Percentiles rank a stretch among this genome's conserved stretches.
Evolutionary conservation across 768 basidiomycete genomes (phyloP).

Genomic region (Mycena olivaceomarginata): DNA sequence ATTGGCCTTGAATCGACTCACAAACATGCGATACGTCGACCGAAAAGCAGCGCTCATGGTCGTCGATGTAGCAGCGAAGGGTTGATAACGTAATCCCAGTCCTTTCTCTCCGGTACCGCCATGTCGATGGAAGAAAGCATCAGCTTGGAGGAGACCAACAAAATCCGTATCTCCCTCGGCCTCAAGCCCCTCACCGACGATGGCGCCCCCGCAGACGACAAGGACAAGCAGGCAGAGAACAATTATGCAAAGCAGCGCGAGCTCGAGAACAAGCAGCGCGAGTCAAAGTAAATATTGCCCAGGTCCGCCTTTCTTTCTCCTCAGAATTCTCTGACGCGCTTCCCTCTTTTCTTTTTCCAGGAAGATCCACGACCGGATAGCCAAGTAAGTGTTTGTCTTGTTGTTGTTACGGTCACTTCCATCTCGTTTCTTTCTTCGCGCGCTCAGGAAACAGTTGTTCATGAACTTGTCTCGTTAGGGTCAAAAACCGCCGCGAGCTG

Average conservation of each 20-base stretch:
- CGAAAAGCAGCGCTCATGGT: constrained; percentile 68
- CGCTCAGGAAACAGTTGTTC: constrained; percentile 63
- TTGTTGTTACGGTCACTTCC: constrained; percentile 64
- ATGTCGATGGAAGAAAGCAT: constrained; percentile 92
- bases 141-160: constrained; percentile 96
- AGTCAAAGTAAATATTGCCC: constrained; percentile 78
- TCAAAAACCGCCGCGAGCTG: constrained; percentile 95
- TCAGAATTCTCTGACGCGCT: constrained; percentile 51
- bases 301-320: constrained; percentile 43
- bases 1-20: constrained; percentile 46
- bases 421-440: constrained; percentile 63
- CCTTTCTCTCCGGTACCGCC: constrained; percentile 33
- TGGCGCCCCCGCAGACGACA: constrained; percentile 78
- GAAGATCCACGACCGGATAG: constrained; percentile 83
- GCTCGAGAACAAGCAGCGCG: constrained; percentile 79
- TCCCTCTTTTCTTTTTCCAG: constrained; percentile 62
- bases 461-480: constrained; percentile 77
- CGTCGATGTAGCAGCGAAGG: constrained; percentile 37
- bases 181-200: constrained; percentile 95
- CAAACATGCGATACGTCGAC: constrained; percentile 71
- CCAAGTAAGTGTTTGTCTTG: constrained; percentile 85
- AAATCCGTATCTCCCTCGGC: constrained; percentile 94
- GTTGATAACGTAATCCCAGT: constrained; percentile 27
- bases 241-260: constrained; percentile 89
- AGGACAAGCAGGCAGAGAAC: constrained; percentile 89